A percentile compares a stretch with the other conserved stretches of the same genome.
Conservation (phyloP, 805 yeast genomes). For the Komagataella mondaviorum region DNA sequence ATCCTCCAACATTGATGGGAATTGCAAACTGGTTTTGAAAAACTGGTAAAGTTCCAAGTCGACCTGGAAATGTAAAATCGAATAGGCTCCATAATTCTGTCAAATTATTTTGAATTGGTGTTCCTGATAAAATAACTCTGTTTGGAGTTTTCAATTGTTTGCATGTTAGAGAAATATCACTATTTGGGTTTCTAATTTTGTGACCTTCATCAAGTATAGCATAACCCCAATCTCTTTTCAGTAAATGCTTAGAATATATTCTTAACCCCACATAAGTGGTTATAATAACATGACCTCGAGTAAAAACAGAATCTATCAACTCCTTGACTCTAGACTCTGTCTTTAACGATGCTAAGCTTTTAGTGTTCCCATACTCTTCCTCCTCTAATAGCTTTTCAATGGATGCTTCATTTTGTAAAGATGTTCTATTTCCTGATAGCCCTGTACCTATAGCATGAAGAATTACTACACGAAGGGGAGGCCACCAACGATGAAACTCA, state of each 20-base stretch:
- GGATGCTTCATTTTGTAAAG: conserved; percentile 25
- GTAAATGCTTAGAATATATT: conserved; percentile 30
- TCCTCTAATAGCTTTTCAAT: conserved; percentile 33
- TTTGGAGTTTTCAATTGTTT: conserved; percentile 78
- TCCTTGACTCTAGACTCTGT: conserved; percentile 18
- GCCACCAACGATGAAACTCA: conserved; percentile 98
- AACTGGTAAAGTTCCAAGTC: conserved; percentile 88
- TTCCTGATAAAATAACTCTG: conserved; percentile 82
- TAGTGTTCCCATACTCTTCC: conserved; percentile 27
- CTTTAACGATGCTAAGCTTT: conserved; percentile 14
- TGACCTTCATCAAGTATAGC: conserved; percentile 94
- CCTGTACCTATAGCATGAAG: conserved; percentile 90
- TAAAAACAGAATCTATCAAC: conserved; percentile 43
- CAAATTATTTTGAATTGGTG: conserved; percentile 91
- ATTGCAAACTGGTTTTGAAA: conserved; percentile 85
- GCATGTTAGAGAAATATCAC: conserved; percentile 74
- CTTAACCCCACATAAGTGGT: conserved; percentile 68
- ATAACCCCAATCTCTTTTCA: conserved; percentile 78
- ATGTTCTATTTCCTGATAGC: conserved; percentile 28
- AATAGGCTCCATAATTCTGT: conserved; percentile 90
- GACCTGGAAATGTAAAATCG: conserved; percentile 91
- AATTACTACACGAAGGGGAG: conserved; percentile 75
- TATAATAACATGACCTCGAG: conserved; percentile 69
- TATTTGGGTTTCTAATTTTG: conserved; percentile 88
- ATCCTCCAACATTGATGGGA: conserved; percentile 95